Conservation (phyloP, 345 rosid species). For the Boechera retrofracta region DNA sequence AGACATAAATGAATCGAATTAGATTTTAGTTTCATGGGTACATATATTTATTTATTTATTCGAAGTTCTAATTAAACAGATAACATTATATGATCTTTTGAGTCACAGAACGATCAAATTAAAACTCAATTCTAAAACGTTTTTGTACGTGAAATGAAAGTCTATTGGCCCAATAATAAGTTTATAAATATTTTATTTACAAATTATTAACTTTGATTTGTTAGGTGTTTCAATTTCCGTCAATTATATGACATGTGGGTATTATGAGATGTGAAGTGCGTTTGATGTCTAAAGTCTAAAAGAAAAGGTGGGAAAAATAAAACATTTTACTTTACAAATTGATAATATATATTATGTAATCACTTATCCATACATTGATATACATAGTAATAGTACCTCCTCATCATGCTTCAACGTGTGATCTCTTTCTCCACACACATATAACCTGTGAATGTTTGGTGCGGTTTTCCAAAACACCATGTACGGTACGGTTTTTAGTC, state of each 20-base stretch:
- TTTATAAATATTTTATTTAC: background rate
- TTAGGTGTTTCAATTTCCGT: background rate
- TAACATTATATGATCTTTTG: background rate
- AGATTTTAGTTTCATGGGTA: background rate
- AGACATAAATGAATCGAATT: background rate
- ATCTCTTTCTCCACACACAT: slow-evolving; percentile 12
- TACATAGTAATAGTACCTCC: background rate
- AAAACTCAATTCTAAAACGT: background rate
- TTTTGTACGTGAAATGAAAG: background rate
- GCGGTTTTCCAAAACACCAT: too few relatives aligned
- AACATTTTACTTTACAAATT: slow-evolving; percentile 1
- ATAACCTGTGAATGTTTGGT: too few relatives aligned
- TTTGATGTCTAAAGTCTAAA: slow-evolving; percentile 26
- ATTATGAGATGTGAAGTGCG: slow-evolving; percentile 26
- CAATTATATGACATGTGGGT: slow-evolving; percentile 23
- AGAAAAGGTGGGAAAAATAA: background rate
- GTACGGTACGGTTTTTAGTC: too few relatives aligned
- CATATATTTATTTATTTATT: too few relatives aligned
- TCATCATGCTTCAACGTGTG: slow-evolving; percentile 24
- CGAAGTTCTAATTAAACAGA: too few relatives aligned
- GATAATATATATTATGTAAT: slow-evolving; percentile 3
- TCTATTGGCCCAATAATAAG: background rate
- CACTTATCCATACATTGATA: slow-evolving; percentile 17
- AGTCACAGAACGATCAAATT: background rate
- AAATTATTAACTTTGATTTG: background rate